phyloP scores from a whole-genome alignment of 2,329 filamentous ascomycete genomes.

The Sarocladium kiliense region DNA sequence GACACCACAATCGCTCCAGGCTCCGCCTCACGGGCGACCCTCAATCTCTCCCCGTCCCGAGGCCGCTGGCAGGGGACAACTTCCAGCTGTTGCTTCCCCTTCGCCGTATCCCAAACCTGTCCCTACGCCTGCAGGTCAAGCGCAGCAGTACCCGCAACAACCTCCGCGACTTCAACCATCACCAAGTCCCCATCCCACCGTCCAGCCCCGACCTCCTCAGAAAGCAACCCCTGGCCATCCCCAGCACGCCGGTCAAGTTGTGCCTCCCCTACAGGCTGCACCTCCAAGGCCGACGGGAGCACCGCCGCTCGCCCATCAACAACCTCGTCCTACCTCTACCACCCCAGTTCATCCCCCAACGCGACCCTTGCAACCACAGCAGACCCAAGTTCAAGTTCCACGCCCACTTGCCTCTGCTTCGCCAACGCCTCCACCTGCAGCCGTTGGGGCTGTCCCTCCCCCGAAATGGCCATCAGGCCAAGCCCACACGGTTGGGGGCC shows the following conservation, averaged over 20 bases:
- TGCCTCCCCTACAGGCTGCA: conserved; percentile 29
- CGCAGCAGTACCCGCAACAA: conserved; percentile 13
- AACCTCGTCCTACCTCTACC: conserved; percentile 21
- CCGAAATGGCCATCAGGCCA: conserved; percentile 27
- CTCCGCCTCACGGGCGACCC: conserved; percentile 25
- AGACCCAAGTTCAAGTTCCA: conserved; percentile 19
- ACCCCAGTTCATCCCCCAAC: conserved; percentile 29
- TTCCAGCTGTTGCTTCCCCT: conserved; percentile 13
- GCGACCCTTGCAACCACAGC: conserved; percentile 26
- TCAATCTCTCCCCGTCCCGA: conserved; percentile 30
- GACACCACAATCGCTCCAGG: conserved; percentile 18
- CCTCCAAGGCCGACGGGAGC: conserved; percentile 21
- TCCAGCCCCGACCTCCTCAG: conserved; percentile 19
- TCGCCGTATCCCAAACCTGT: conserved; percentile 19
- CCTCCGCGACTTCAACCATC: conserved; percentile 14
- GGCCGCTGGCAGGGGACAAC: conserved; percentile 23
- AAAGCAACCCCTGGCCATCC: conserved; percentile 26
- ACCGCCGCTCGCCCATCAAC: conserved; percentile 19
- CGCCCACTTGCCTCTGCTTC: conserved; percentile 28
- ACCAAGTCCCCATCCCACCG: conserved; percentile 14
- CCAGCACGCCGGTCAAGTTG: conserved; percentile 29
- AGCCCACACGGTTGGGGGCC: conserved; percentile 9
- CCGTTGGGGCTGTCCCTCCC: conserved; percentile 21
- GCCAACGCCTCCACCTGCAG: conserved; percentile 18
- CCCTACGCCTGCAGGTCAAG: conserved; percentile 15